Base-by-base conservation (phyloP, 352 stramenopile genomes). In the Phytopythium ostracodes region DNA sequence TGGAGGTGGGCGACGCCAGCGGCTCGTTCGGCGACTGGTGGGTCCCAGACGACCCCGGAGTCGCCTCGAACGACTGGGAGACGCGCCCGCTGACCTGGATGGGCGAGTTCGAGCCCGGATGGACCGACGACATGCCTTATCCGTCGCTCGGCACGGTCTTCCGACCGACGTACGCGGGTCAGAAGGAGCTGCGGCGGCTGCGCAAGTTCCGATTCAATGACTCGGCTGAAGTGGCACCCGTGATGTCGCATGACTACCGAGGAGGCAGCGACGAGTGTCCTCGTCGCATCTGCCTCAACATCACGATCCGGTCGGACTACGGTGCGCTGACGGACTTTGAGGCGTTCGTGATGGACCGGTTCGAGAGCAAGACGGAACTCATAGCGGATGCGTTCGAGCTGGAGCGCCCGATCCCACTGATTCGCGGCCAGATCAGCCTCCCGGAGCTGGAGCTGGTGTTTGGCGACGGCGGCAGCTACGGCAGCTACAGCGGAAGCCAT, bases 311-410 rank as follows among this genome's bases (percentile, higher is more conserved):
- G 25, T 75, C 72, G 15, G 65, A 68, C 44, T 79, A 73, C 24
- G 72, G 72, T n/a, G 68, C 68, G 2, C 62, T 75, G 58, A 70
- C 58, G 27, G 63, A 64, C 27, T 77, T 79, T 44, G 72, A 79
- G 29, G 68, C 66, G 29, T 76, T 79, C 50, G 66, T 75, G 50
- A 31, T 79, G 36, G 72, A 79, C 46, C 72, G 72, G 27, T 72
- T 68, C 50, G 72, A 79, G 60, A 67, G 53, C 64, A 70, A 64
- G 60, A 50, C 29, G 17, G 46, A 64, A 35, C 56, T 62, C 18
- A 24, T 18, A 6, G 33, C 24, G 4, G 56, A 62, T 4, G 25
- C 17, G 18, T 55, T 62, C 29, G 27, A 46, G 2, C n/a, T 46
- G 9, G 17, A 40, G 10, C 24, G 56, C 0, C 42, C 43, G 4